Evolutionary conservation across 768 basidiomycete genomes (phyloP).

Genomic region (Daedaleopsis sinensis): DNA sequence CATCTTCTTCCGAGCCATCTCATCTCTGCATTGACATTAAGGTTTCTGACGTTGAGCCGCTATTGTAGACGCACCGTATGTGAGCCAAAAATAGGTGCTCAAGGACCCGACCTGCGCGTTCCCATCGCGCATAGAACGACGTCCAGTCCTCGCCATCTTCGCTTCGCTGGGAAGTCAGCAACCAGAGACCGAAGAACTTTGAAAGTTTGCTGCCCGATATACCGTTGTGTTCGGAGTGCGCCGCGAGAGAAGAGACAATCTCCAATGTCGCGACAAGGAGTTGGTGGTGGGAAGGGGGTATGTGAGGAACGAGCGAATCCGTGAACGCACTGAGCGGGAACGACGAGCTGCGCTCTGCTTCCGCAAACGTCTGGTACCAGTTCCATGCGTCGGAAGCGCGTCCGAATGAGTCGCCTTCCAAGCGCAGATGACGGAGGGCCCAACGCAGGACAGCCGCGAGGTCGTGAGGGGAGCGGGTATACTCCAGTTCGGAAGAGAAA

Average conservation of each 20-base stretch:
- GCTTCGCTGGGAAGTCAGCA: slow-evolving; percentile 53
- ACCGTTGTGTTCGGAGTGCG: slow-evolving; percentile 72
- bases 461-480: slow-evolving; percentile 72
- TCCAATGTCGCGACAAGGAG: slow-evolving; percentile 61
- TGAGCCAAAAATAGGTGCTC: slow-evolving; percentile 78
- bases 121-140: slow-evolving; percentile 75
- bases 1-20: slow-evolving; percentile 55
- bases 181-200: slow-evolving; percentile 75
- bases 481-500: slow-evolving; percentile 68
- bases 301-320: slow-evolving; percentile 56
- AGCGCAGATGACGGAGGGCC: slow-evolving; percentile 73
- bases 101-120: slow-evolving; percentile 67
- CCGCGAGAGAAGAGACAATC: slow-evolving; percentile 68
- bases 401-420: slow-evolving; percentile 64
- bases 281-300: slow-evolving; percentile 61
- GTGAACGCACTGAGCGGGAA: slow-evolving; percentile 70
- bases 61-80: slow-evolving; percentile 55
- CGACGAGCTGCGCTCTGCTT: slow-evolving; percentile 57
- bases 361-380: slow-evolving; percentile 72
- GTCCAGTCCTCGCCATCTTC: slow-evolving; percentile 60
- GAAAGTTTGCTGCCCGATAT: slow-evolving; percentile 79
- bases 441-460: slow-evolving; percentile 81
- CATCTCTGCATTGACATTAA: slow-evolving; percentile 48
- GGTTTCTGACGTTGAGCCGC: neutral
- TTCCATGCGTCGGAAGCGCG: slow-evolving; percentile 45